phyloP scores from a whole-genome alignment of 208 protist genomes.

The Crithidia sp. region DNA sequence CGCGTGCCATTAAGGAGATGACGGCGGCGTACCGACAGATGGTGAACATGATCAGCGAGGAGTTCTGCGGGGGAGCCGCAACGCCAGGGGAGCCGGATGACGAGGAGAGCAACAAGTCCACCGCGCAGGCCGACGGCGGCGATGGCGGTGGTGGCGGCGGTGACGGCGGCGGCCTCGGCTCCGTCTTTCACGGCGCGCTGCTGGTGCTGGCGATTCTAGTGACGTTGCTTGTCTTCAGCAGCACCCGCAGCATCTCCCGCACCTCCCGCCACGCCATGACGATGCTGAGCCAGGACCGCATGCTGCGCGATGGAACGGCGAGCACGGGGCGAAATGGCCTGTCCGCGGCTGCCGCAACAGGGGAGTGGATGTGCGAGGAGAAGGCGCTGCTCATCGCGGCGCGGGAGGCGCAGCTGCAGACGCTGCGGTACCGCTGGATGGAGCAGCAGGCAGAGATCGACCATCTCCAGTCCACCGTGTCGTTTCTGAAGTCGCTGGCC shows the following conservation, averaged over 20 bases:
- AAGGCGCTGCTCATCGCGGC: conserved; percentile 68
- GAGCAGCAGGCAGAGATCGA: conserved; percentile 66
- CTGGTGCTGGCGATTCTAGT: conserved; percentile 67
- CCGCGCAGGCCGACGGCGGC: conserved; percentile 8
- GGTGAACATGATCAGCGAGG: conserved; percentile 75
- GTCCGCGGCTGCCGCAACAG: conserved; percentile 10
- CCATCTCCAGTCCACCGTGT: conserved; percentile 52
- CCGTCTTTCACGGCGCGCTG: conserved; percentile 67
- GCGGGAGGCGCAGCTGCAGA: conserved; percentile 76
- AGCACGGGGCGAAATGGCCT: not conserved
- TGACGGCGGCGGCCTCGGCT: conserved; percentile 30
- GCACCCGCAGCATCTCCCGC: conserved; percentile 45
- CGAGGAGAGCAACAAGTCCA: conserved; percentile 4
- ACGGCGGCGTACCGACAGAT: conserved; percentile 75
- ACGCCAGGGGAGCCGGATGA: conserved; percentile 14
- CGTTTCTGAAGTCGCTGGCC: conserved; percentile 53
- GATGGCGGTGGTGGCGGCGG: conserved; percentile 20
- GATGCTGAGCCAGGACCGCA: conserved; percentile 33
- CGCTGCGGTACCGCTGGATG: conserved; percentile 78
- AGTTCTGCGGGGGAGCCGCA: conserved; percentile 49
- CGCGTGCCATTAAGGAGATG: conserved; percentile 82
- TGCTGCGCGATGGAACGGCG: conserved; percentile 8
- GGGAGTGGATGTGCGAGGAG: conserved; percentile 45
- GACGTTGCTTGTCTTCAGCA: conserved; percentile 57
- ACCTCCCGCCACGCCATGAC: conserved; percentile 32